These are phyloP conservation scores for Globisporangium parvum DNA, from an alignment of 352 stramenopile species.

Conservation along the genomic window DNA sequence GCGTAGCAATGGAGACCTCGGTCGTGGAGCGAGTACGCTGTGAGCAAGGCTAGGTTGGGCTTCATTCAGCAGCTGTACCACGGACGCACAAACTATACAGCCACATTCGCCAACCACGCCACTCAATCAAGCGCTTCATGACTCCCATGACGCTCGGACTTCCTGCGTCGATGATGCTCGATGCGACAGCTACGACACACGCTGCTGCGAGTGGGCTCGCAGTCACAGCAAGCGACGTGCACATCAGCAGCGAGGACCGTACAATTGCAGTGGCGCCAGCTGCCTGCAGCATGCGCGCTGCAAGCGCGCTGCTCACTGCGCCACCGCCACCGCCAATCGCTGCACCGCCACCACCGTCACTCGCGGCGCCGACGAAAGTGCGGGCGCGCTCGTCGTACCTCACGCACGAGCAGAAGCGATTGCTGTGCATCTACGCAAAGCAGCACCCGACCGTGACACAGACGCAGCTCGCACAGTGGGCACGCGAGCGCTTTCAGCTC, in stretches of 20 bases:
- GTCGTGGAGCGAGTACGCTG: too few relatives aligned
- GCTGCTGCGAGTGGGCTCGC: not conserved
- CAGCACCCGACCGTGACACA: constrained; percentile 68
- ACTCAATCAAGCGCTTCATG: too few relatives aligned
- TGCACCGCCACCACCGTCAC: not conserved
- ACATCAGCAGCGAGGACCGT: too few relatives aligned
- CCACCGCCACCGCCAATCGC: not conserved
- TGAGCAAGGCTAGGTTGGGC: too few relatives aligned
- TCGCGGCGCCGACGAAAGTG: not conserved
- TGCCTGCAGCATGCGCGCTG: not conserved
- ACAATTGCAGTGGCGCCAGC: not conserved
- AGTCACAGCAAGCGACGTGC: not conserved
- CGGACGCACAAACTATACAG: too few relatives aligned
- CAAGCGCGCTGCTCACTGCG: not conserved
- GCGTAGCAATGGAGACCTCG: too few relatives aligned
- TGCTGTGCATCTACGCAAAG: constrained; percentile 27
- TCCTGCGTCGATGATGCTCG: not conserved
- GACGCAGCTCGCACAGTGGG: constrained; percentile 67
- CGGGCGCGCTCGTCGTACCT: not conserved
- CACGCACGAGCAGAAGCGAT: constrained; percentile 20
- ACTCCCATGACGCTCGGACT: not conserved
- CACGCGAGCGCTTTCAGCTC: constrained; percentile 59
- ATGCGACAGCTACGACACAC: not conserved
- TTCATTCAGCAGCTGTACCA: too few relatives aligned
- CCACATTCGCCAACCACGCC: too few relatives aligned